A percentile compares a stretch with the other conserved stretches of the same genome.
Conservation (phyloP, 176 grass and related monocot species). For the Oryza longistaminata region DNA sequence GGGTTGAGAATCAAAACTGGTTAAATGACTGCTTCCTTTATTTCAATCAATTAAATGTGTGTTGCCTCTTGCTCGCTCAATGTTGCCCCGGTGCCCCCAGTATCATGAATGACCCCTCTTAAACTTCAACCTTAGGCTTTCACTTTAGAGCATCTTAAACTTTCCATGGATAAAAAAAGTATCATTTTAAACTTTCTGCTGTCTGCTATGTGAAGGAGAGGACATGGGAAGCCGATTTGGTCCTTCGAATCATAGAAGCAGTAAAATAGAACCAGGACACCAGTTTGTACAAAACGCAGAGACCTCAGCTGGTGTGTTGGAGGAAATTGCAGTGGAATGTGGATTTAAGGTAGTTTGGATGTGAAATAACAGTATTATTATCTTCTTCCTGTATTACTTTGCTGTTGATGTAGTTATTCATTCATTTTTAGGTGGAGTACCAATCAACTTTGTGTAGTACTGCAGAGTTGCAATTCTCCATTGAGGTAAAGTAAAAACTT, state of each 20-base stretch:
- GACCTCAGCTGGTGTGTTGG: slow-evolving; percentile 48
- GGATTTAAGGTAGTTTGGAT: slow-evolving; percentile 73
- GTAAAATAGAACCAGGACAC: slow-evolving; percentile 40
- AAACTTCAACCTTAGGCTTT: slow-evolving; percentile 6
- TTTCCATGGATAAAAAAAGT: background rate
- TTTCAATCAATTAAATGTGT: background rate
- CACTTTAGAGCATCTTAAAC: slow-evolving; percentile 35
- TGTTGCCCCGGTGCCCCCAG: background rate
- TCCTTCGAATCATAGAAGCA: slow-evolving; percentile 40
- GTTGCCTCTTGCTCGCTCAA: background rate
- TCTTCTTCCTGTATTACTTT: slow-evolving; percentile 37
- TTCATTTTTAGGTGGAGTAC: slow-evolving; percentile 69
- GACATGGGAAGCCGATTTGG: slow-evolving; percentile 23
- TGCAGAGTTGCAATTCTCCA: slow-evolving; percentile 66
- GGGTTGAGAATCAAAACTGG: background rate
- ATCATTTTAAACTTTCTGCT: slow-evolving; percentile 35
- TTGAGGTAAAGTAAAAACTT: slow-evolving; percentile 60
- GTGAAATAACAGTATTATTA: slow-evolving; percentile 18
- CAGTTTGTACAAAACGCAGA: slow-evolving; percentile 41
- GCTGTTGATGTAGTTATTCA: slow-evolving; percentile 34
- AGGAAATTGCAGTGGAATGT: slow-evolving; percentile 74
- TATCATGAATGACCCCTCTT: slow-evolving; percentile 7
- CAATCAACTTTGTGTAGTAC: slow-evolving; percentile 62
- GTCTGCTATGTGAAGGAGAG: slow-evolving; percentile 43
- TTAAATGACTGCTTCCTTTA: slow-evolving; percentile 7